Percentiles rank a stretch among this genome's conserved stretches.
Evolutionary conservation across 2,329 filamentous ascomycete genomes (phyloP).

Genomic region (Bertia moriformis): DNA sequence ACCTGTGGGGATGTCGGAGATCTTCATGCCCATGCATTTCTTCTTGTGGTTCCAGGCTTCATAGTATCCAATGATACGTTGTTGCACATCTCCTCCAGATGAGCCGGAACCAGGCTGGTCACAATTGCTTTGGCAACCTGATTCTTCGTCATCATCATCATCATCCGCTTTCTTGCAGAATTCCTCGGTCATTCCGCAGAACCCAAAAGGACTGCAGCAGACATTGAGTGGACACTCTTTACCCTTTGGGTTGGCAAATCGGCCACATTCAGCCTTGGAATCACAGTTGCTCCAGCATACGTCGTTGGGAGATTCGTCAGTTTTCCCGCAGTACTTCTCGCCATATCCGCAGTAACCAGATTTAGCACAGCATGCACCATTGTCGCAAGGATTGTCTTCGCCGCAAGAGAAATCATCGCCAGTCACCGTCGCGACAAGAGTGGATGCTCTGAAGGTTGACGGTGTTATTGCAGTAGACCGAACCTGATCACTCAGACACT

Average conservation of each 20-base stretch:
- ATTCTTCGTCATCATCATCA: neutral
- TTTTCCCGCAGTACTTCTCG: conserved; percentile 8
- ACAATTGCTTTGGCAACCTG: conserved; percentile 4
- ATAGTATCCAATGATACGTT: conserved; percentile 6
- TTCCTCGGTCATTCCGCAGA: conserved; percentile 6
- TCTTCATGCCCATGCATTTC: conserved; percentile 4
- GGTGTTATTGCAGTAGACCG: no score
- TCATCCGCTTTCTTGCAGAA: conserved; percentile 7
- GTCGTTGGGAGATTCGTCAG: conserved; percentile 10
- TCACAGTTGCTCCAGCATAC: conserved; percentile 15
- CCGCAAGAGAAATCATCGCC: conserved; percentile 7
- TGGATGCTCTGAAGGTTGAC: no score
- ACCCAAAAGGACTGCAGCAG: conserved; percentile 6
- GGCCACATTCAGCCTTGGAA: conserved; percentile 16
- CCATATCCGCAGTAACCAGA: conserved; percentile 8
- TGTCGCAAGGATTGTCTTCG: conserved; percentile 7
- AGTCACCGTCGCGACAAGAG: neutral
- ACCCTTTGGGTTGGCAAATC: conserved; percentile 8
- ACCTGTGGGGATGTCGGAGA: conserved; percentile 5
- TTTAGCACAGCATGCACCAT: conserved; percentile 11
- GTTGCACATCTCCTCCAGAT: neutral
- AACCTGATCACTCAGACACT: no score
- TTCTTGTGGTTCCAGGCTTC: conserved; percentile 1
- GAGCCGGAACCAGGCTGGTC: neutral
- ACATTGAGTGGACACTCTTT: conserved; percentile 12